Evolutionary conservation across 192 early-diverging fungal genomes (phyloP).

Genomic region (Globomyces pollinis-pini): DNA sequence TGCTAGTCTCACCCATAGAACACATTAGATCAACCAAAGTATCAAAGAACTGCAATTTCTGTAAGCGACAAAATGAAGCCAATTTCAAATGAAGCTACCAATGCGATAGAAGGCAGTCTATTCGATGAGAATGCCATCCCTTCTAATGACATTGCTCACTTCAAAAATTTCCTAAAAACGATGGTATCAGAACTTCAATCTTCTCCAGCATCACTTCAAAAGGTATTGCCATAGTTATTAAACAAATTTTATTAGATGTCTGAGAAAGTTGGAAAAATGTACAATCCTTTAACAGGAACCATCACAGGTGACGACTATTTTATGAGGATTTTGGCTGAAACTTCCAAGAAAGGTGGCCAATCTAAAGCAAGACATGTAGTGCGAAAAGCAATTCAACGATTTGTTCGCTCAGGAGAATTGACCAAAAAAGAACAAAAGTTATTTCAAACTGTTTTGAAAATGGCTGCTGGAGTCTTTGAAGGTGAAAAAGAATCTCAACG

Average conservation of each 20-base stretch:
- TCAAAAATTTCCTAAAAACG: background rate
- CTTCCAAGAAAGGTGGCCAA: background rate
- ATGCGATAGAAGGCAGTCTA: conserved; percentile 13
- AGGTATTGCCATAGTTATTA: background rate
- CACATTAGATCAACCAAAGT: too few species aligned
- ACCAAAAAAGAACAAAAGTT: background rate
- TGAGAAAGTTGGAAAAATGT: background rate
- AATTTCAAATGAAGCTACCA: too few species aligned
- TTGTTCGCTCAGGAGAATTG: too few species aligned
- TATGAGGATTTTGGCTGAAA: background rate
- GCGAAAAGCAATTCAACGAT: background rate
- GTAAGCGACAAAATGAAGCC: too few species aligned
- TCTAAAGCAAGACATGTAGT: background rate
- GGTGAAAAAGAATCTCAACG: background rate
- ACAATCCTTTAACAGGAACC: background rate
- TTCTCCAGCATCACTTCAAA: background rate
- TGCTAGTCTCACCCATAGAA: too few species aligned
- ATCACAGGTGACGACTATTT: background rate
- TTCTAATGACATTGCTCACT: conserved; percentile 3
- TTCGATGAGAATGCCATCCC: too few species aligned
- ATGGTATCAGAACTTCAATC: background rate
- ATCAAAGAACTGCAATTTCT: too few species aligned
- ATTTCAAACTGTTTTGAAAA: background rate
- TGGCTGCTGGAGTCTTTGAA: background rate
- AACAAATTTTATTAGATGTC: background rate